Evolutionary conservation across 23 red algal genomes (phyloP).

Genomic region (Gracilaria gracilis): DNA sequence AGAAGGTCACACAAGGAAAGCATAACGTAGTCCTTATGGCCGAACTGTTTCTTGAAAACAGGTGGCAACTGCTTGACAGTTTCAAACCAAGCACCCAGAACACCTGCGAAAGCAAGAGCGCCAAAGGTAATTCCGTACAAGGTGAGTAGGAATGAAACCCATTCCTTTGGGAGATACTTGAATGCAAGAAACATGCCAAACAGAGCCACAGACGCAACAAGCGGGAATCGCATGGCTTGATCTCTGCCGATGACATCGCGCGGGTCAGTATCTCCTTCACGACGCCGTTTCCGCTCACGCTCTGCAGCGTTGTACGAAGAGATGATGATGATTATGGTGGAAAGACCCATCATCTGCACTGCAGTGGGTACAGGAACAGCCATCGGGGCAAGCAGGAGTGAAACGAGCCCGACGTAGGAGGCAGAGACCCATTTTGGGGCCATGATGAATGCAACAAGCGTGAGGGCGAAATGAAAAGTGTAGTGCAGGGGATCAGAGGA

Average conservation of each 20-base stretch:
- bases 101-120: slow-evolving; percentile 46
- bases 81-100: slow-evolving; percentile 34
- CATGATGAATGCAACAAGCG: neutral
- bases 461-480: no score
- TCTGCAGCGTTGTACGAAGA: slow-evolving; percentile 56
- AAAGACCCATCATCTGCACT: slow-evolving; percentile 67
- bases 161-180: slow-evolving; percentile 85
- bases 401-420: slow-evolving; percentile 30
- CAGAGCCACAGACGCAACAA: slow-evolving; percentile 81
- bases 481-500: no score
- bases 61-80: slow-evolving; percentile 26
- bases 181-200: slow-evolving; percentile 91
- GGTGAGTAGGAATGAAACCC: slow-evolving; percentile 72
- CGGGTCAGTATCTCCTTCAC: slow-evolving; percentile 44
- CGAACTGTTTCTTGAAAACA: slow-evolving; percentile 24
- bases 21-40: slow-evolving; percentile 45
- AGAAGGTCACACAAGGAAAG: slow-evolving; percentile 62
- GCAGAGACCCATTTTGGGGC: slow-evolving; percentile 1
- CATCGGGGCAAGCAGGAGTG: slow-evolving; percentile 24
- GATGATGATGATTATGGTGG: slow-evolving; percentile 65
- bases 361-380: slow-evolving; percentile 51
- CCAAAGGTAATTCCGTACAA: slow-evolving; percentile 74
- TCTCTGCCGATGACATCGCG: slow-evolving; percentile 87
- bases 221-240: slow-evolving; percentile 84
- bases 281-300: slow-evolving; percentile 50